Percentiles rank a stretch among this genome's conserved stretches.
phyloP scores from a whole-genome alignment of 352 stramenopile genomes.

The Pythium pyrilobum region DNA sequence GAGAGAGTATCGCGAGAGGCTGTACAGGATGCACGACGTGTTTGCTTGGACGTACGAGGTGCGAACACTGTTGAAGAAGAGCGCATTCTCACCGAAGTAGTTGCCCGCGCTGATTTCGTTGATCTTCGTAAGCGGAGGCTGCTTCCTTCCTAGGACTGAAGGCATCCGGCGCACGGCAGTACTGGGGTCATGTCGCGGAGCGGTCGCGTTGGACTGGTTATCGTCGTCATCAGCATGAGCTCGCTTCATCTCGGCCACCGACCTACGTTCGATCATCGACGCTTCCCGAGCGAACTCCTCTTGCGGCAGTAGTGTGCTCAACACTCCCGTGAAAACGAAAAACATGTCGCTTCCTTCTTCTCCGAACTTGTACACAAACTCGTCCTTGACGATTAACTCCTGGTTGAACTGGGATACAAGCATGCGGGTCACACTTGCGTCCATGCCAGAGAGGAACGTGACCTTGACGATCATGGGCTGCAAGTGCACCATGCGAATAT shows the following conservation, averaged over 20 bases:
- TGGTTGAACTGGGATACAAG: constrained; percentile 67
- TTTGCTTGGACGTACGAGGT: constrained; percentile 47
- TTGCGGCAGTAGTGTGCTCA: constrained; percentile 39
- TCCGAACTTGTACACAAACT: constrained; percentile 59
- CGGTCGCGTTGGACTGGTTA: not conserved
- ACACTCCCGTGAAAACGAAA: constrained; percentile 61
- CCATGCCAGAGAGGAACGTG: constrained; percentile 49
- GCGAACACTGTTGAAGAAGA: constrained; percentile 61
- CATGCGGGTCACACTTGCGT: constrained; percentile 54
- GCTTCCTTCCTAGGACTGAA: no score
- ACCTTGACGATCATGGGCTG: constrained; percentile 70
- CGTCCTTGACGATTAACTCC: constrained; percentile 46
- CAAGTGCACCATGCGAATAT: constrained; percentile 64
- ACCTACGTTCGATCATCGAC: constrained; percentile 23
- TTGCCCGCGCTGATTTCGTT: constrained; percentile 43
- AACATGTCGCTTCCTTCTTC: constrained; percentile 72
- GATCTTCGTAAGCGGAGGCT: constrained; percentile 34
- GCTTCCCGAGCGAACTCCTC: constrained; percentile 29
- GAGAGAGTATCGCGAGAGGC: constrained; percentile 55
- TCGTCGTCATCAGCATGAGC: not conserved
- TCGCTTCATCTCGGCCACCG: not conserved
- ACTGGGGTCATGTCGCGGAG: not conserved
- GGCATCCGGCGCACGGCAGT: not conserved
- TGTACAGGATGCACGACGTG: constrained; percentile 70
- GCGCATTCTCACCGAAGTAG: constrained; percentile 65